Evolutionary conservation across 306 rosid species (phyloP).

Genomic region (Citrullus amarus): DNA sequence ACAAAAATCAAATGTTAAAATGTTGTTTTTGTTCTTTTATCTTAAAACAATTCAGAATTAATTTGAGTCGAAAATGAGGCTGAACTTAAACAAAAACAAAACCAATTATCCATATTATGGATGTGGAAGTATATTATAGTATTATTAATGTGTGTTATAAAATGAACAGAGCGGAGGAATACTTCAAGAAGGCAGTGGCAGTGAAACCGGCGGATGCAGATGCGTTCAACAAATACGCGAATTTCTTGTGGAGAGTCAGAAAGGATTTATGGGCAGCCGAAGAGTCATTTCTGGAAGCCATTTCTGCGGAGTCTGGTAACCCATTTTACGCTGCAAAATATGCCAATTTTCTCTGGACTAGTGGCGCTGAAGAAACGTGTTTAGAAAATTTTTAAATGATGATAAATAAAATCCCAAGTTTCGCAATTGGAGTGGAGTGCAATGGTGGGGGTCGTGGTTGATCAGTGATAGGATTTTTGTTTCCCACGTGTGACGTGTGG

Average conservation of each 20-base stretch:
- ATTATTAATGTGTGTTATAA: background rate
- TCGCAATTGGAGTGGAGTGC: background rate
- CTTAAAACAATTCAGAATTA: no score
- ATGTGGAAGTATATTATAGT: background rate
- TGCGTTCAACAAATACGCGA: constrained; percentile 46
- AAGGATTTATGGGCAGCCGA: constrained; percentile 63
- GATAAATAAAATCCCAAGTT: no score
- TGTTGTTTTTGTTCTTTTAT: no score
- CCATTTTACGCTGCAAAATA: constrained; percentile 39
- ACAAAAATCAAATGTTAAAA: no score
- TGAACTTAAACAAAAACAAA: no score
- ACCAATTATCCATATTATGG: background rate
- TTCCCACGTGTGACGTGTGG: background rate
- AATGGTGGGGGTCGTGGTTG: background rate
- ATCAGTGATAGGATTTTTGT: background rate
- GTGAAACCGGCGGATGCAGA: constrained; percentile 44
- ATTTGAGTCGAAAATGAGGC: no score
- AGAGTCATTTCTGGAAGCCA: constrained; percentile 45
- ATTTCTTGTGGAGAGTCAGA: constrained; percentile 51
- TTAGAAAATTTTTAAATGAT: background rate
- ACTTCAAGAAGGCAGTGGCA: constrained; percentile 36
- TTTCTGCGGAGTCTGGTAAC: constrained; percentile 44
- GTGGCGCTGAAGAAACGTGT: constrained; percentile 46
- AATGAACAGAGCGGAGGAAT: constrained; percentile 62
- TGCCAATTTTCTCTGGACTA: constrained; percentile 61